These are phyloP conservation scores for Zancudomyces culisetae DNA, from an alignment of 371 early-diverging fungal genomes.

Conservation along the genomic window DNA sequence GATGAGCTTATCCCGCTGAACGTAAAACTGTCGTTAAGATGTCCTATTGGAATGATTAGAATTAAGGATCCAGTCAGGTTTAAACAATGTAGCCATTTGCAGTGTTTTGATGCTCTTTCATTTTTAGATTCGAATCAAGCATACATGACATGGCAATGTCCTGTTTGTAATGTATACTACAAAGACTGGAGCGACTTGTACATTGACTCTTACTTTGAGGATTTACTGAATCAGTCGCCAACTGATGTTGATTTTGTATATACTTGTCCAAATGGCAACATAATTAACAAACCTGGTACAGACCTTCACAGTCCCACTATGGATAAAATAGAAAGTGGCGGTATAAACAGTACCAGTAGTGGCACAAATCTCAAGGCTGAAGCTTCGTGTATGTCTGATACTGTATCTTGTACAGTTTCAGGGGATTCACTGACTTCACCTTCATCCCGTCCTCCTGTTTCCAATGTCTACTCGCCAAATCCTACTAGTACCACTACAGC, in stretches of 20 bases:
- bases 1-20: conserved; percentile 6
- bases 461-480: no score
- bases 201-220: conserved; percentile 7
- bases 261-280: no score
- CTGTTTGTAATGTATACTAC: background rate
- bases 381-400: no score
- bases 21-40: conserved; percentile 6
- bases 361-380: no score
- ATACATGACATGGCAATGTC: conserved; percentile 1
- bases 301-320: no score
- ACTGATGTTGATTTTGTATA: conserved; percentile 4
- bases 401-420: no score
- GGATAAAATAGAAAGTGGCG: no score
- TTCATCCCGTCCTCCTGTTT: no score
- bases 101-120: conserved; percentile 7
- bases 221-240: conserved; percentile 5
- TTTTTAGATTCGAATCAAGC: conserved; percentile 5
- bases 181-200: conserved; percentile 1
- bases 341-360: no score
- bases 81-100: conserved; percentile 1
- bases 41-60: conserved; percentile 8
- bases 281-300: no score
- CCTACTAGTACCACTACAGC: no score
- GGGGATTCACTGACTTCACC: no score
- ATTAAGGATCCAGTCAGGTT: conserved; percentile 5